Base-by-base conservation (phyloP, 192 early-diverging fungal genomes). In the Backusella circina region DNA sequence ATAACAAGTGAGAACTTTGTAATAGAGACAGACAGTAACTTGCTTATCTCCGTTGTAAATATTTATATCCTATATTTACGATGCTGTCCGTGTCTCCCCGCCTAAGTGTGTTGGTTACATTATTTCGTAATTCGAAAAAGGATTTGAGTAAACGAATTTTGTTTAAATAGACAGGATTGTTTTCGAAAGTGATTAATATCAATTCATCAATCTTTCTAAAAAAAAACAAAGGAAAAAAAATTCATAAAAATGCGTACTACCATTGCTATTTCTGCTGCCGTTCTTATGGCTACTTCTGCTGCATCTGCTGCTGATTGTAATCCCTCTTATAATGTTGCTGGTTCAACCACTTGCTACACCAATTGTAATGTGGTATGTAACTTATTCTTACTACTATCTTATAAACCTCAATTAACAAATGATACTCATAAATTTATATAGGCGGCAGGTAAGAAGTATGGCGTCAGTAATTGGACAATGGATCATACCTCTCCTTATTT, bases 221-320 rank as follows among this genome's bases (percentile, higher is more conserved):
- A n/a, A 3, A 47, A 47, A 47, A n/a, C 44, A 61, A 61, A 44
- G 15, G 13, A 41, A 4, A 44, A 44, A 44, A 44, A 10, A 44
- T 44, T 12, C 10, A 15, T 5, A 32, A 64, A 16, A 5, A 86
- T 86, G 82, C 79, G 77, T 70, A 67, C 79, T 74, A 73, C 72
- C 12, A 26, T 74, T 33, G 67, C 74, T 39, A 71, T 75, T 38
- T n/a, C 72, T 38, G 50, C 64, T 41, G 51, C 51, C 39, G 54
- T 61, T 2, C 54, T 61, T 9, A 13, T 61, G 54, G 41, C 69
- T 32, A 70, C 72, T 32, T 44, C 72, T 78, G 61, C 72, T 41
- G 67, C 73, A 10, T 41, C 77, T 54, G 77, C 77, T 44, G 35
- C 35, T 15, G 33, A 51, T 61, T 57, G 65, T 70, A 77, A 76